phyloP scores from a whole-genome alignment of 805 yeast genomes.

The Saccharomycopsis fermentans region DNA sequence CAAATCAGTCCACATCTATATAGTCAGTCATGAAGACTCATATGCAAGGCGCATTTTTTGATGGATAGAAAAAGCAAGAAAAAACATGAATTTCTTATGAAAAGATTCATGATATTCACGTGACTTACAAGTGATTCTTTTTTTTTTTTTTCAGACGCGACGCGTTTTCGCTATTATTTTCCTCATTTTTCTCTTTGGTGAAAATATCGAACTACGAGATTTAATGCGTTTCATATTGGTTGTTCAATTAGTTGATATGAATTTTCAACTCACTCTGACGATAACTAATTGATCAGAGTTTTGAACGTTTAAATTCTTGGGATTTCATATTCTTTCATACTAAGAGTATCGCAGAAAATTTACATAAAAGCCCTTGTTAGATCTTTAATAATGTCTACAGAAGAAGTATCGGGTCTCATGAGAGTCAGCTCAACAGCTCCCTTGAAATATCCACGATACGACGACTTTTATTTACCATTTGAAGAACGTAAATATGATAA shows the following conservation, averaged over 20 bases:
- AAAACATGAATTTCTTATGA: background rate
- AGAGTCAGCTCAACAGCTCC: slow-evolving; percentile 3
- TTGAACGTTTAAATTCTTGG: too few relatives aligned
- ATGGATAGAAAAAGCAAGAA: background rate
- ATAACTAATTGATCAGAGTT: too few relatives aligned
- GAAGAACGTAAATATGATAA: slow-evolving; percentile 35
- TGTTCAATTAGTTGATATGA: too few relatives aligned
- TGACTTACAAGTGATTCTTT: background rate
- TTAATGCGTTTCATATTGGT: background rate
- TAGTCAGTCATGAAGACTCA: too few relatives aligned
- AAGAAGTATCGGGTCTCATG: background rate
- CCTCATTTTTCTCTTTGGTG: background rate
- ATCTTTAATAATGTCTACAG: background rate
- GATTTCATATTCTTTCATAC: too few relatives aligned
- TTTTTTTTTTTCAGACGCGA: background rate
- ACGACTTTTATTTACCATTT: slow-evolving; percentile 23
- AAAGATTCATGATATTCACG: background rate
- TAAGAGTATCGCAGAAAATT: too few relatives aligned
- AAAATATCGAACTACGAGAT: background rate
- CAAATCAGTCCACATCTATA: too few relatives aligned
- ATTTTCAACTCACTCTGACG: too few relatives aligned
- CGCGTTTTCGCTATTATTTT: background rate
- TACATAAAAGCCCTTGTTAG: too few relatives aligned
- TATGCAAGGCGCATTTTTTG: background rate
- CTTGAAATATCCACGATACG: slow-evolving; percentile 5